Evolutionary conservation across 768 basidiomycete species (phyloP).

Genomic region (Mycena galericulata): DNA sequence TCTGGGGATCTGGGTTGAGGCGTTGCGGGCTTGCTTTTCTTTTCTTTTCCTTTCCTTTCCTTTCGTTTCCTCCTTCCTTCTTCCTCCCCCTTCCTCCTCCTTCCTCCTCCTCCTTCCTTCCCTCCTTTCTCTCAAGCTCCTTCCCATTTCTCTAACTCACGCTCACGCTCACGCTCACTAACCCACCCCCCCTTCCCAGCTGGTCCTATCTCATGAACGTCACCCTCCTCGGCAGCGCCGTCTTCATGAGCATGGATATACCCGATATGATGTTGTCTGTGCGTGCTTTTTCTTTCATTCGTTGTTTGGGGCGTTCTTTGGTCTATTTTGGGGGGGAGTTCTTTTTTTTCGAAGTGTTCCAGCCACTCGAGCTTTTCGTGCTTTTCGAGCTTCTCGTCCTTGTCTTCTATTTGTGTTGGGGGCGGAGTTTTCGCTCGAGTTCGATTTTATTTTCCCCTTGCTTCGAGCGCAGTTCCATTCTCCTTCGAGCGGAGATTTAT

Average conservation of each 20-base stretch:
- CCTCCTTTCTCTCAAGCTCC: background rate
- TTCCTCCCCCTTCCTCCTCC: background rate
- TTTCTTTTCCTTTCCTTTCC: background rate
- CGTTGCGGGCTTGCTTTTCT: too few relatives aligned
- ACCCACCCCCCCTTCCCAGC: background rate
- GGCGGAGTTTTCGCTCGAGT: too few relatives aligned
- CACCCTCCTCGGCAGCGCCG: constrained; percentile 21
- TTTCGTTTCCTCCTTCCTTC: background rate
- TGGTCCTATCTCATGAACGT: constrained; percentile 26
- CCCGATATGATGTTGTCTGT: constrained; percentile 17
- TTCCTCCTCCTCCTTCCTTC: background rate
- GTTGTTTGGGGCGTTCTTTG: background rate
- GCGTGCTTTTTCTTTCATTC: background rate
- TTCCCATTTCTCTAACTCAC: background rate
- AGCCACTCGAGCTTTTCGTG: too few relatives aligned
- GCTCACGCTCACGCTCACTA: too few relatives aligned
- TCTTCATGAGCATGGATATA: constrained; percentile 23
- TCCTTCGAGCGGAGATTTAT: too few relatives aligned
- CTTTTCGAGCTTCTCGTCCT: too few relatives aligned
- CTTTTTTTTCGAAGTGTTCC: too few relatives aligned
- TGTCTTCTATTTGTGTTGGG: too few relatives aligned
- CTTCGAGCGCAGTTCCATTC: too few relatives aligned
- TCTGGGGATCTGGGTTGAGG: too few relatives aligned
- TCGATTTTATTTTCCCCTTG: too few relatives aligned
- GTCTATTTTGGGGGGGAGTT: too few relatives aligned